phyloP scores from a whole-genome alignment of 371 early-diverging fungal species.

The Zancudomyces culisetae region DNA sequence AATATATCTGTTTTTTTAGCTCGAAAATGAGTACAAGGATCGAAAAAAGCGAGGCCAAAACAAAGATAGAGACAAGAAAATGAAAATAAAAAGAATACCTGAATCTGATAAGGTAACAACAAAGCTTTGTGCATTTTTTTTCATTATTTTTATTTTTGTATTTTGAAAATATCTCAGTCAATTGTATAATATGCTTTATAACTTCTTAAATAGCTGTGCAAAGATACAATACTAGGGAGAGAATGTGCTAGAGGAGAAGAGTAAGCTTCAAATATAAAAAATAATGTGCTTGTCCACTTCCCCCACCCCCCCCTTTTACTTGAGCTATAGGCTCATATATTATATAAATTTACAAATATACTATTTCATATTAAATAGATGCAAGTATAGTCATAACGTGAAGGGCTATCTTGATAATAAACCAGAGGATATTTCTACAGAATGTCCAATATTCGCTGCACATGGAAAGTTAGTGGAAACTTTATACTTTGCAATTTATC shows the following conservation, averaged over 20 bases:
- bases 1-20: too few relatives aligned
- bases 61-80: conserved; percentile 3
- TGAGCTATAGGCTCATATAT: not conserved
- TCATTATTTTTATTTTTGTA: not conserved
- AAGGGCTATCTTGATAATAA: conserved; percentile 35
- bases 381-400: conserved; percentile 46
- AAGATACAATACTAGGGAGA: conserved; percentile 25
- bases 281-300: not conserved
- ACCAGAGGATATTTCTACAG: conserved; percentile 52
- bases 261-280: too few relatives aligned
- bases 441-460: conserved; percentile 46
- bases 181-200: not conserved
- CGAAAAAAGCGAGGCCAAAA: conserved; percentile 1
- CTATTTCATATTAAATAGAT: conserved; percentile 20
- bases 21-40: not conserved
- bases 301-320: not conserved
- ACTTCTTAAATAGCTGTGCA: conserved; percentile 26
- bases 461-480: conserved; percentile 46
- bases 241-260: conserved; percentile 33
- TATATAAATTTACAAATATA: not conserved
- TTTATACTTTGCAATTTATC: too few relatives aligned
- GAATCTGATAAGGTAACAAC: not conserved
- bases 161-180: not conserved
- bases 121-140: not conserved
- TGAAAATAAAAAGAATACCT: not conserved